A percentile compares a stretch with the other conserved stretches of the same genome.
phyloP scores from a whole-genome alignment of 164 flowering plant genomes.

The Chimonanthus salicifolius region DNA sequence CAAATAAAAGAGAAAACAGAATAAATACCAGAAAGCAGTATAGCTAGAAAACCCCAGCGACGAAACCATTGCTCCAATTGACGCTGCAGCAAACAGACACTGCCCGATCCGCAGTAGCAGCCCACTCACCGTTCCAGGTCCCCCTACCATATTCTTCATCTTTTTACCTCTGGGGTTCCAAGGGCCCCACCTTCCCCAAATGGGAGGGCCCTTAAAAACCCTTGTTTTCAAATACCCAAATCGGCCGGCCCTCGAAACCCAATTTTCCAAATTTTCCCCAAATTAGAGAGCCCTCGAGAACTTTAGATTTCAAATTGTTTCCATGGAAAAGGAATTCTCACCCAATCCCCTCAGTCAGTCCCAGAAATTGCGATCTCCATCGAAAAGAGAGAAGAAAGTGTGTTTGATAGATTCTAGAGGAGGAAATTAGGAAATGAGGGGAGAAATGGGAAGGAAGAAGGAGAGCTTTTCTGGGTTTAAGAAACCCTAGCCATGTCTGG shows the following conservation, averaged over 20 bases:
- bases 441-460: background rate
- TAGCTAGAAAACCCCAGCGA: constrained; percentile 54
- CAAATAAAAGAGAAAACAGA: background rate
- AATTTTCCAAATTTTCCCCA: too few relatives aligned
- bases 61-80: constrained; percentile 66
- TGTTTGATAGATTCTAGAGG: too few relatives aligned
- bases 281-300: too few relatives aligned
- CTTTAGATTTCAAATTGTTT: background rate
- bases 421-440: background rate
- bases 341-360: background rate
- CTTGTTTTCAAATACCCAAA: background rate
- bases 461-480: background rate
- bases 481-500: too few relatives aligned
- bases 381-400: background rate
- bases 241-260: too few relatives aligned
- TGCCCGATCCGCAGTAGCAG: constrained; percentile 62
- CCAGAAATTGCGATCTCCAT: background rate
- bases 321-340: background rate
- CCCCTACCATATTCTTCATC: constrained; percentile 72
- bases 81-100: constrained; percentile 59
- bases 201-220: constrained; percentile 2
- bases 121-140: constrained; percentile 73
- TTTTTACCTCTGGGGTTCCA: constrained; percentile 1
- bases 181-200: constrained; percentile 3
- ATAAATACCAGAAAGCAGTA: constrained; percentile 76